Conservation (phyloP, 2,329 filamentous ascomycete species). For the Exophiala calicioides region DNA sequence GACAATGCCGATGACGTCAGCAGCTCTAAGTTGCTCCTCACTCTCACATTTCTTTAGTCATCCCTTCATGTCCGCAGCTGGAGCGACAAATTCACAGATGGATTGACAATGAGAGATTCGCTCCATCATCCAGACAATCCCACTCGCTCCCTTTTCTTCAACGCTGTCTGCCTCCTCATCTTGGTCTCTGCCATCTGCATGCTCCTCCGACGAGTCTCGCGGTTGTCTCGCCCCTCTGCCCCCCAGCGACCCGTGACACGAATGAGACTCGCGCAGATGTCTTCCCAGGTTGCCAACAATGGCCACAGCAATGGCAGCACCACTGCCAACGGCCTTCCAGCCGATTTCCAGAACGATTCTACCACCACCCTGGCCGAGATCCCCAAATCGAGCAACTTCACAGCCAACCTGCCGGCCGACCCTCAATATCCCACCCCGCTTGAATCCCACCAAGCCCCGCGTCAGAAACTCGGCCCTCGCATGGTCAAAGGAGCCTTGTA, state of each 20-base stretch:
- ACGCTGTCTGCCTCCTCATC: conserved; percentile 3
- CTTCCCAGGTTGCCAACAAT: conserved; percentile 40
- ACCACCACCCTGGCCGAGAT: conserved; percentile 47
- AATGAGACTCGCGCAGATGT: conserved; percentile 48
- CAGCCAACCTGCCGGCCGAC: conserved; percentile 71
- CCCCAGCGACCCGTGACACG: conserved; percentile 23
- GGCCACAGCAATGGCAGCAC: conserved; percentile 24
- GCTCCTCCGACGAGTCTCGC: conserved; percentile 18
- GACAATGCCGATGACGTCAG: no score
- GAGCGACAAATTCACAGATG: no score
- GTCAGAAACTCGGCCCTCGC: conserved; percentile 74
- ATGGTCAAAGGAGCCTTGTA: conserved; percentile 83
- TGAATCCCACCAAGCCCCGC: conserved; percentile 76
- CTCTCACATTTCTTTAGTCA: no score
- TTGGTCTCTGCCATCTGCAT: conserved; percentile 18
- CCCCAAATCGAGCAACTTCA: conserved; percentile 67
- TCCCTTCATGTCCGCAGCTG: no score
- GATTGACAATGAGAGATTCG: no score
- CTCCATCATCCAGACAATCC: background rate
- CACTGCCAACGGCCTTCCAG: conserved; percentile 12
- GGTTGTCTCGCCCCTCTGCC: conserved; percentile 12
- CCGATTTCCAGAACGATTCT: conserved; percentile 4
- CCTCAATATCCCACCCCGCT: conserved; percentile 75
- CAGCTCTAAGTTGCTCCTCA: no score
- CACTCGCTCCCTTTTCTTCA: background rate